Conservation (phyloP, 495 filamentous ascomycete genomes). For the Glonium stellatum region DNA sequence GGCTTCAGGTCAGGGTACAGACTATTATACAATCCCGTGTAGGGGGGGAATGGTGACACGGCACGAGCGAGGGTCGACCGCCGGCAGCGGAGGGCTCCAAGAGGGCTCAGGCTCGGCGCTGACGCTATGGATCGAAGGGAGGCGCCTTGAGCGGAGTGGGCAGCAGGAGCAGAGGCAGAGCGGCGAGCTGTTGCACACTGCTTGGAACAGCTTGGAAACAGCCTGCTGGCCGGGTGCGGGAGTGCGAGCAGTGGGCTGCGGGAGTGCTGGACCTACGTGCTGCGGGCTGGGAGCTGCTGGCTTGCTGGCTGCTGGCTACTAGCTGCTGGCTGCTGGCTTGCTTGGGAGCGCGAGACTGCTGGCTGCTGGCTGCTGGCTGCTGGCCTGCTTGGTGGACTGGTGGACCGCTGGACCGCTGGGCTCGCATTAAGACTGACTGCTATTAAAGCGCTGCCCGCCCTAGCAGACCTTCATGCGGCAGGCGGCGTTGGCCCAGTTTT, state of each 20-base stretch:
- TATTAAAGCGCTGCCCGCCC: too few relatives aligned
- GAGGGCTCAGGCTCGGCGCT: background rate
- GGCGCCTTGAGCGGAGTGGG: background rate
- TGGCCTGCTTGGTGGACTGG: background rate
- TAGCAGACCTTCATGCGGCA: too few relatives aligned
- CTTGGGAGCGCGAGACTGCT: too few relatives aligned
- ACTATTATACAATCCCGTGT: background rate
- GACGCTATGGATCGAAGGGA: background rate
- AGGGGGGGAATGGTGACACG: constrained; percentile 7
- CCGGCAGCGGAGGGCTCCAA: background rate
- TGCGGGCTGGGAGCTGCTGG: too few relatives aligned
- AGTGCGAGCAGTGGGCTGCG: too few relatives aligned
- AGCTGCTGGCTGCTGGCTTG: too few relatives aligned
- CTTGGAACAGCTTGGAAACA: too few relatives aligned
- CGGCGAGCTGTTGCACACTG: too few relatives aligned
- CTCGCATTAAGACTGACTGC: background rate
- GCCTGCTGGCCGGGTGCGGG: background rate
- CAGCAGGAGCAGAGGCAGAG: background rate
- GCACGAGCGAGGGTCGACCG: constrained; percentile 7
- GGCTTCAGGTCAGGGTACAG: background rate
- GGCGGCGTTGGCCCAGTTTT: too few relatives aligned
- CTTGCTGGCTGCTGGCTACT: too few relatives aligned
- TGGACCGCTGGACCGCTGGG: background rate
- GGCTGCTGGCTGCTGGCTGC: too few relatives aligned
- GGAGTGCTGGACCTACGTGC: too few relatives aligned